Base-by-base conservation (phyloP, 768 basidiomycete genomes). In the Collybia sp. region DNA sequence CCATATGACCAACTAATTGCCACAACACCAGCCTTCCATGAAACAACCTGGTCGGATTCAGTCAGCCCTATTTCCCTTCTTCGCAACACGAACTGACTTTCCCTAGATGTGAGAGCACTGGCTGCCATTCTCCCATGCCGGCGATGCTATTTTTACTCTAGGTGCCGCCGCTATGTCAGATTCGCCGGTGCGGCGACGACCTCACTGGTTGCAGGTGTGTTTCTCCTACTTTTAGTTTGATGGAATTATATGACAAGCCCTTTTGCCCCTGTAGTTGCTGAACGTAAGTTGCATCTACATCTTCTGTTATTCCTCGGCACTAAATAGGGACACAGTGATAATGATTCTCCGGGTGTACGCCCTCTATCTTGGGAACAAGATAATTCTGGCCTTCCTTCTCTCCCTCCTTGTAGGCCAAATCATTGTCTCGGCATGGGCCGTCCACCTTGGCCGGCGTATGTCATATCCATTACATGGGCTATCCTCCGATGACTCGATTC, bases 271-370 rank as follows among this genome's bases (percentile, higher is more conserved):
- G 25, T 25, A 25, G 25, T 25, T 25, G 25, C 25, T 8, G 25
- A 25, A 8, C 25, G 25, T 8, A 25, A 25, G 25, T 25, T 25
- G 25, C 25, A n/a, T n/a, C 25, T 25, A 25, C 25, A 25, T 8
- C 25, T 25, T 8, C 8, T 25, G 25, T 25, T 25, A 3, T 25
- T 25, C 10, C 19, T 15, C 15, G 9, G 5, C 43, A 18, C 34
- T 30, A 25, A 12, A 13, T 39, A 20, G 5, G 3, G 15, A 8
- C 1, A n/a, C 36, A 58, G 57, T 58, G 13, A 53, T 50, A 15
- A 54, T 58, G 57, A 58, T 56, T 18, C 40, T 58, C 13, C 50
- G 57, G 10, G 57, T 58, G n/a, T 58, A 58, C 34, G 57, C 57
- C 16, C 54, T 58, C 30, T 58, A 58, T 38, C 40, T 50, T n/a